phyloP scores from a whole-genome alignment of 306 rosid genomes.

The Cicer yamashitae region DNA sequence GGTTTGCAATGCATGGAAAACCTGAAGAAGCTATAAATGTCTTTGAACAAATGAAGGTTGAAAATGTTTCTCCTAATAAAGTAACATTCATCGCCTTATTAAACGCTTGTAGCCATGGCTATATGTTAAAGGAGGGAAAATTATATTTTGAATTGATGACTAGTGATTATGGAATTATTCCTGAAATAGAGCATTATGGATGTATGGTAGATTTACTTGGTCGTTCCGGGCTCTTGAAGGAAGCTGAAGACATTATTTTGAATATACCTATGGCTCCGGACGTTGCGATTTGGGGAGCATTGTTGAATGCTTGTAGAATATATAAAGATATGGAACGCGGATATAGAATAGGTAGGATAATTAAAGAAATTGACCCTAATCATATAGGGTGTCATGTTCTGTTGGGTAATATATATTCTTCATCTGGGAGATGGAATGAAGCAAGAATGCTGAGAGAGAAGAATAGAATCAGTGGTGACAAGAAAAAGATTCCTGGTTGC shows the following conservation, averaged over 20 bases:
- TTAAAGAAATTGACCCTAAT: slow-evolving; percentile 58
- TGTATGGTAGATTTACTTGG: slow-evolving; percentile 79
- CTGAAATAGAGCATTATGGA: slow-evolving; percentile 69
- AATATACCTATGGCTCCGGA: slow-evolving; percentile 67
- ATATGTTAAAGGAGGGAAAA: slow-evolving; percentile 64
- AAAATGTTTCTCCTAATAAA: slow-evolving; percentile 60
- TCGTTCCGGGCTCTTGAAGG: slow-evolving; percentile 64
- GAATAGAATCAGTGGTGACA: slow-evolving; percentile 35
- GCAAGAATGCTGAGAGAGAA: slow-evolving; percentile 59
- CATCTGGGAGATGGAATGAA: slow-evolving; percentile 67
- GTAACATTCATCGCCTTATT: slow-evolving; percentile 69
- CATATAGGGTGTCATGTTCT: slow-evolving; percentile 68
- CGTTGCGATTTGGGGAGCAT: slow-evolving; percentile 70
- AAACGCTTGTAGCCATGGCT: slow-evolving; percentile 79
- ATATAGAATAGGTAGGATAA: slow-evolving; percentile 58
- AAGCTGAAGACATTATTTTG: slow-evolving; percentile 66
- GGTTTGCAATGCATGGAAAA: slow-evolving; percentile 76
- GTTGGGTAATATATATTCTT: slow-evolving; percentile 69
- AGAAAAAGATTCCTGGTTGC: slow-evolving; percentile 54
- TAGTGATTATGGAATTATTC: slow-evolving; percentile 56
- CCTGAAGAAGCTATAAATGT: slow-evolving; percentile 58
- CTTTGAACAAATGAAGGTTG: slow-evolving; percentile 64
- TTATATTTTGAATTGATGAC: slow-evolving; percentile 59
- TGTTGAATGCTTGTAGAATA: slow-evolving; percentile 69
- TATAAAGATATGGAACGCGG: slow-evolving; percentile 69